Percentiles rank a stretch among this genome's conserved stretches.
phyloP scores from a whole-genome alignment of 495 filamentous ascomycete genomes.

The Aspergillus cristatus region DNA sequence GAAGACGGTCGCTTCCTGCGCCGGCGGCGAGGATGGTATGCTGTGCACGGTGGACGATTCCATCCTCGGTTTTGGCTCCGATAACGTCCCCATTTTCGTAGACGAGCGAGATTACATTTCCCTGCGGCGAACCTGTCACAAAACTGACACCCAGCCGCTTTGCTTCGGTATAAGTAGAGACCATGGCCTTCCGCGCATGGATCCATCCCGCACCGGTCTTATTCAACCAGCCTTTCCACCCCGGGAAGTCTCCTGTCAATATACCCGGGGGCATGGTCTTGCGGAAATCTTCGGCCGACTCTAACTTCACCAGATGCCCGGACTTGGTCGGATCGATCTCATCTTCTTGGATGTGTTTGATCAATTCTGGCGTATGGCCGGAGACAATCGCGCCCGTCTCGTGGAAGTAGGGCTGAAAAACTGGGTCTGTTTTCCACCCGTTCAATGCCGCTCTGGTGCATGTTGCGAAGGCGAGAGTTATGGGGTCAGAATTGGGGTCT shows the following conservation, averaged over 20 bases:
- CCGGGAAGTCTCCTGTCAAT: conserved; percentile 38
- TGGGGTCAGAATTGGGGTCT: conserved; percentile 15
- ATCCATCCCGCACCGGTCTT: conserved; percentile 41
- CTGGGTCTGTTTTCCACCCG: conserved; percentile 38
- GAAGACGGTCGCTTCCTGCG: conserved; percentile 34
- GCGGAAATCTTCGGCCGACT: conserved; percentile 36
- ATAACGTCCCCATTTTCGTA: conserved; percentile 24
- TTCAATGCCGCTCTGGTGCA: conserved; percentile 28
- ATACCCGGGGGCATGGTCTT: conserved; percentile 43
- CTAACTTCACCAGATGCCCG: conserved; percentile 15
- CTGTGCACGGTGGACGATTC: conserved; percentile 22
- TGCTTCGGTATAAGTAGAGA: conserved; percentile 35
- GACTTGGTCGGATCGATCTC: conserved; percentile 20
- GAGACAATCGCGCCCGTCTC: conserved; percentile 39
- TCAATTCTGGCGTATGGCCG: conserved; percentile 24
- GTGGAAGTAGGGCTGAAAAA: conserved; percentile 43
- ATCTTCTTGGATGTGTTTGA: conserved; percentile 26
- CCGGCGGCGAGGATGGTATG: conserved; percentile 39
- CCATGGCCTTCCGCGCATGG: conserved; percentile 36
- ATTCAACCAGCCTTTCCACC: conserved; percentile 42
- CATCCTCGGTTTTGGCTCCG: conserved; percentile 30
- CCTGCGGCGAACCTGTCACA: conserved; percentile 27
- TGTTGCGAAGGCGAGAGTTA: conserved; percentile 25
- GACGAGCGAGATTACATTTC: conserved; percentile 26
- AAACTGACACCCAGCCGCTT: conserved; percentile 35